Evolutionary conservation across 176 grass and related monocot genomes (phyloP).

Genomic region (Leersia perrieri): DNA sequence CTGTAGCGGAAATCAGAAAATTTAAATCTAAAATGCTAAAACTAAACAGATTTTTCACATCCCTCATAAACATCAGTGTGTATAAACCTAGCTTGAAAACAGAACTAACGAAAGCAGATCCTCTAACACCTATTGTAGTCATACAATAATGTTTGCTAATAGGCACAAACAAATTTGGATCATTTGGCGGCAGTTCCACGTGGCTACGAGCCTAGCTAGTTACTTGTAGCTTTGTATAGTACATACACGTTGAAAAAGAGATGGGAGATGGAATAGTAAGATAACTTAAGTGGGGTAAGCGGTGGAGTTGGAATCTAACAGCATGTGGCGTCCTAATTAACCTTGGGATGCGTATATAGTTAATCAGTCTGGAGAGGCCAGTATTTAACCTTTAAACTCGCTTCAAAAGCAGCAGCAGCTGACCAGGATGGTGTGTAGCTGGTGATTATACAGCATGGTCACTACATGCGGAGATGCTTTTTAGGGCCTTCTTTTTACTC

Average conservation of each 20-base stretch:
- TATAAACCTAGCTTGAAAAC: too few relatives aligned
- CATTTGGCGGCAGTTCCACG: not conserved
- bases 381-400: constrained; percentile 11
- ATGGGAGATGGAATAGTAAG: not conserved
- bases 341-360: constrained; percentile 20
- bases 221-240: constrained; percentile 15
- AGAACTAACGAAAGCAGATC: too few relatives aligned
- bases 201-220: constrained; percentile 10
- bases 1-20: not conserved
- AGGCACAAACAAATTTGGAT: not conserved
- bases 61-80: too few relatives aligned
- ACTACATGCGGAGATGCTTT: constrained; percentile 19
- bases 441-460: not conserved
- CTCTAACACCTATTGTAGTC: too few relatives aligned
- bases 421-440: not conserved
- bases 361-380: not conserved
- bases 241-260: not conserved
- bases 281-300: not conserved
- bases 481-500: not conserved
- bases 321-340: constrained; percentile 25
- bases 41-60: too few relatives aligned
- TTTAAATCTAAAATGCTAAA: not conserved
- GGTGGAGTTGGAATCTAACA: constrained; percentile 34
- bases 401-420: constrained; percentile 5
- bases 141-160: too few relatives aligned